These are phyloP conservation scores for Irineochytrium annulatum DNA, from an alignment of 192 early-diverging fungal genomes.

Conservation along the genomic window DNA sequence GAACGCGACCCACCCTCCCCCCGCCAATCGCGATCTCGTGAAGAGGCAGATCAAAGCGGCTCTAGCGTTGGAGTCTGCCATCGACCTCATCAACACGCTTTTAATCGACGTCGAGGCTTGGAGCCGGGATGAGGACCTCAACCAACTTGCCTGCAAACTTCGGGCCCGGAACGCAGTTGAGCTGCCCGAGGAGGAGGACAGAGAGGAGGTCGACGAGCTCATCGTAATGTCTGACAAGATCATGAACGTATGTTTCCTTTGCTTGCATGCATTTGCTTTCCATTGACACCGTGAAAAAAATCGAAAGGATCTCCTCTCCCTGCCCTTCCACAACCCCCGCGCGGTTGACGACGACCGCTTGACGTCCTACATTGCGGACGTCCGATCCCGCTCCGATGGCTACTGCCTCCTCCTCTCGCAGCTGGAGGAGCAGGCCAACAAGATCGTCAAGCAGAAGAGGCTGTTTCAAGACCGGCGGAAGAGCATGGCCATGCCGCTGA, in stretches of 20 bases:
- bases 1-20: background rate
- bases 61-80: conserved; percentile 7
- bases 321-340: conserved; percentile 1
- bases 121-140: conserved; percentile 5
- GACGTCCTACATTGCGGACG: background rate
- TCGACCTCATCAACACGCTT: conserved; percentile 1
- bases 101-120: conserved; percentile 4
- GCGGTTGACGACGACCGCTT: conserved; percentile 11
- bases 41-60: background rate
- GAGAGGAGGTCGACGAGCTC: background rate
- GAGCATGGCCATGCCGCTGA: background rate
- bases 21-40: conserved; percentile 19
- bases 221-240: background rate
- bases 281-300: background rate
- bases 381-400: background rate
- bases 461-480: background rate
- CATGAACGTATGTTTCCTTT: background rate
- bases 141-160: background rate
- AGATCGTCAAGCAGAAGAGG: background rate
- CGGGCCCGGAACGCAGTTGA: background rate
- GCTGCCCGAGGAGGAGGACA: background rate
- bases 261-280: background rate
- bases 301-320: background rate
- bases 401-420: background rate
- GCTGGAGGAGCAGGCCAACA: background rate